A percentile compares a stretch with the other conserved stretches of the same genome.
These are phyloP conservation scores for Hirschfeldia incana DNA, from an alignment of 345 rosid species.

Conservation along the genomic window DNA sequence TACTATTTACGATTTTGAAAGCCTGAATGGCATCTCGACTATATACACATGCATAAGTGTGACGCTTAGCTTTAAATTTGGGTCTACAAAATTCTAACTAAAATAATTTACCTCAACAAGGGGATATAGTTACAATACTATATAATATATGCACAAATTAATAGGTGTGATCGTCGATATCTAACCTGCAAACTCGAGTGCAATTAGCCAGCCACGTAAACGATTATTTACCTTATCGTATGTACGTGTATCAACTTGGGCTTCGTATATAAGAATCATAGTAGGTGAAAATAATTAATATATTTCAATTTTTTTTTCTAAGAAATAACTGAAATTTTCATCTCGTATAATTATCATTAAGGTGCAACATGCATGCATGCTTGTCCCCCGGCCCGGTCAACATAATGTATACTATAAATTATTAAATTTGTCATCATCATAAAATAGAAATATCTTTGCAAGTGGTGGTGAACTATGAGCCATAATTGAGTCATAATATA, in stretches of 20 bases:
- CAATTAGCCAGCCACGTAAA: neutral
- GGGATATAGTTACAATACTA: neutral
- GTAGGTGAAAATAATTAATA: neutral
- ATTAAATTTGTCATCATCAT: neutral
- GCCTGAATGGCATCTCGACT: slow-evolving; percentile 6
- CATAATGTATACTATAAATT: neutral
- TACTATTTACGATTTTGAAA: slow-evolving; percentile 3
- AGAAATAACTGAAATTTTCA: neutral
- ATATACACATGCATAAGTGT: neutral
- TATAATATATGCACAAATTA: neutral
- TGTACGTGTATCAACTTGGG: neutral
- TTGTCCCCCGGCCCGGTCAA: neutral
- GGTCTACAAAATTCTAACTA: neutral
- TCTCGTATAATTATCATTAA: neutral
- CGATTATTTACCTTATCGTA: neutral
- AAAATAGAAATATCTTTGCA: slow-evolving; percentile 13
- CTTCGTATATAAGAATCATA: neutral
- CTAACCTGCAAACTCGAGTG: neutral
- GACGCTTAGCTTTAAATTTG: neutral
- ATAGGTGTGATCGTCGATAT: neutral
- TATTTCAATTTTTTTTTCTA: neutral
- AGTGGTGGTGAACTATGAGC: slow-evolving; percentile 25
- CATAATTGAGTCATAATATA: slow-evolving; percentile 12
- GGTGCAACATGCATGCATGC: slow-evolving; percentile 26
- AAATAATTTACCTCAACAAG: neutral